Conservation (phyloP, 1,284 basidiomycete genomes). For the Pisolithus thermaeus region DNA sequence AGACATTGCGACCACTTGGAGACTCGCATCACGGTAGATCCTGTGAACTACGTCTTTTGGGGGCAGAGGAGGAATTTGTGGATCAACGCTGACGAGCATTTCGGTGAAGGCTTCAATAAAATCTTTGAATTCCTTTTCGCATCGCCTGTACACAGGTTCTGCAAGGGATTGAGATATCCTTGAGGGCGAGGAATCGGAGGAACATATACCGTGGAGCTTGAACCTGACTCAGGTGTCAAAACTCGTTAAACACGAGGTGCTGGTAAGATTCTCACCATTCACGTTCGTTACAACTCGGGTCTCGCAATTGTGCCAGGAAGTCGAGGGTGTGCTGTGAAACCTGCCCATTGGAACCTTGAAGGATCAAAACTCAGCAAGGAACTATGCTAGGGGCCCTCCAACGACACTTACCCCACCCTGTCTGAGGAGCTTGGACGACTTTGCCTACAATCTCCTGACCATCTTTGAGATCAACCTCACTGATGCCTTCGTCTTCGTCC, state of each 20-base stretch:
- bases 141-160: conserved; percentile 80
- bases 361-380: background rate
- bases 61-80: conserved; percentile 78
- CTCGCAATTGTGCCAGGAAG: conserved; percentile 66
- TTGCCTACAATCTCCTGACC: conserved; percentile 67
- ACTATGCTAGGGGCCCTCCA: background rate
- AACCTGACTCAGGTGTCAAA: conserved; percentile 45
- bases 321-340: conserved; percentile 81
- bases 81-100: conserved; percentile 63
- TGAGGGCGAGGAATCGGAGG: background rate
- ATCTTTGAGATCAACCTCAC: conserved; percentile 49
- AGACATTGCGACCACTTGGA: background rate
- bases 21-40: conserved; percentile 76
- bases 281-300: conserved; percentile 79
- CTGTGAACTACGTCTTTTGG: conserved; percentile 81
- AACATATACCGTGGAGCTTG: conserved; percentile 57
- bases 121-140: conserved; percentile 83
- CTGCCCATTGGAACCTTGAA: conserved; percentile 72
- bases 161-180: background rate
- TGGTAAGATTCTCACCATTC: conserved; percentile 54
- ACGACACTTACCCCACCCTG: conserved; percentile 59
- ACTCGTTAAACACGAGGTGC: background rate
- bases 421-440: conserved; percentile 71
- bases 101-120: conserved; percentile 73
- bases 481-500: conserved; percentile 31